These are phyloP conservation scores for Avena eriantha DNA, from an alignment of 176 grass and related monocot species.

Conservation along the genomic window DNA sequence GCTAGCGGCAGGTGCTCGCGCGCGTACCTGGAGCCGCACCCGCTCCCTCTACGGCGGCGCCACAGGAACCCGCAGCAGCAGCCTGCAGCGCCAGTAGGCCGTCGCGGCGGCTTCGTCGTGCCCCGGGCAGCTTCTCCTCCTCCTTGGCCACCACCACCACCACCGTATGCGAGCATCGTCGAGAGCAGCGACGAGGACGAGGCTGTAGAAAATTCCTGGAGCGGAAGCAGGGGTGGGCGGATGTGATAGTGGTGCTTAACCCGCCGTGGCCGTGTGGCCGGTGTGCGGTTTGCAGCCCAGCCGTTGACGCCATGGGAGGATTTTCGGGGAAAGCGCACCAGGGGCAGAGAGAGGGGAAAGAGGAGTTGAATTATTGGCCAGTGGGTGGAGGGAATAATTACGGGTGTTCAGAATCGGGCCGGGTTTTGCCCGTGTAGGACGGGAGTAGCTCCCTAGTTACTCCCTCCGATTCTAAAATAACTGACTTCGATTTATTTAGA, in stretches of 20 bases:
- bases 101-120: constrained; percentile 34
- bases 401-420: no score
- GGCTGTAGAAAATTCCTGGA: neutral
- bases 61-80: neutral
- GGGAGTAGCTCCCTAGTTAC: no score
- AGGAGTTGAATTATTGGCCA: neutral
- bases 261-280: constrained; percentile 47
- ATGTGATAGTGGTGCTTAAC: constrained; percentile 51
- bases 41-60: constrained; percentile 32
- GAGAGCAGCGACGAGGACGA: constrained; percentile 21
- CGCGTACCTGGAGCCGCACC: constrained; percentile 54
- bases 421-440: no score
- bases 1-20: constrained; percentile 51
- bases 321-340: neutral
- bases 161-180: neutral
- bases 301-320: constrained; percentile 46
- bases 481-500: no score
- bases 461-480: no score
- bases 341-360: neutral
- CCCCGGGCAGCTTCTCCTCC: neutral
- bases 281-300: constrained; percentile 52
- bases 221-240: constrained; percentile 50
- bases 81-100: constrained; percentile 41
- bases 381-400: neutral
- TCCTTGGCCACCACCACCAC: neutral